Conservation (phyloP, 192 early-diverging fungal species). For the Glomus cerebriforme region DNA sequence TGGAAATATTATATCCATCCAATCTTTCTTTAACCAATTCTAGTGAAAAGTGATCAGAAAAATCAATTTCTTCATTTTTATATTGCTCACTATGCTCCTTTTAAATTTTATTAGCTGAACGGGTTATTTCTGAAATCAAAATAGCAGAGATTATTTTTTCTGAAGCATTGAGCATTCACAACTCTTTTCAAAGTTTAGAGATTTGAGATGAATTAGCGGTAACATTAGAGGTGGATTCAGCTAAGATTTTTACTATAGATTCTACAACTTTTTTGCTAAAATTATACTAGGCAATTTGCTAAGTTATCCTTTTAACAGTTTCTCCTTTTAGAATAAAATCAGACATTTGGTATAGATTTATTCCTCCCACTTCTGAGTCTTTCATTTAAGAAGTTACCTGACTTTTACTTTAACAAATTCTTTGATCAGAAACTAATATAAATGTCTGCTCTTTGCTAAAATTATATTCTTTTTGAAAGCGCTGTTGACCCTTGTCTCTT, state of each 20-base stretch:
- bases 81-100: background rate
- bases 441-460: too few relatives aligned
- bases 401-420: slow-evolving; percentile 1
- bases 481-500: too few relatives aligned
- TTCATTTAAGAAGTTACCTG: background rate
- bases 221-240: background rate
- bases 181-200: background rate
- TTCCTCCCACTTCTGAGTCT: background rate
- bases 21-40: background rate
- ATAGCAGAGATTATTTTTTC: background rate
- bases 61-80: background rate
- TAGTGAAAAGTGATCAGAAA: too few relatives aligned
- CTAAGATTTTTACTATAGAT: slow-evolving; percentile 1
- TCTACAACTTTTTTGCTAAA: background rate
- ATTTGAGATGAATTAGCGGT: slow-evolving; percentile 2
- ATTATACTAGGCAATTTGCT: background rate
- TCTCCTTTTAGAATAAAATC: too few relatives aligned
- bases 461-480: too few relatives aligned
- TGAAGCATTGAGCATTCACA: background rate
- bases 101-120: slow-evolving; percentile 17
- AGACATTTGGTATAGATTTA: background rate
- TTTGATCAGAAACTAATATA: slow-evolving; percentile 24
- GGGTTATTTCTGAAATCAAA: slow-evolving; percentile 1
- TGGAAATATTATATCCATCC: slow-evolving; percentile 11
- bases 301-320: background rate